Evolutionary conservation across 2,329 filamentous ascomycete species (phyloP).

Genomic region (Aspergillus phoenicis): DNA sequence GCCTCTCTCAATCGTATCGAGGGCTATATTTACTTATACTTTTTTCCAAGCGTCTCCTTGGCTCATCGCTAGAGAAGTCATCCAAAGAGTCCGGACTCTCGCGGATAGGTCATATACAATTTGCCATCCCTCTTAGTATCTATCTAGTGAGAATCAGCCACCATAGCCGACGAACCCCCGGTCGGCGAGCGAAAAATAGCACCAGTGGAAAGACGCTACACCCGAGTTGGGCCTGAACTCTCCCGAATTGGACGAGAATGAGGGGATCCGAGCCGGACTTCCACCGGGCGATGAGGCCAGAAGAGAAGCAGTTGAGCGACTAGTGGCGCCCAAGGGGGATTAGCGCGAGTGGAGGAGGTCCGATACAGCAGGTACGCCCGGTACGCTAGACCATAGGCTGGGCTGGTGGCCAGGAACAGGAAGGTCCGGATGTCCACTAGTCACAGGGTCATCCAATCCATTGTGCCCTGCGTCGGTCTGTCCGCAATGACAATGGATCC

Average conservation of each 20-base stretch:
- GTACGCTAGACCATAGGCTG: background rate
- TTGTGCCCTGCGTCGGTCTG: background rate
- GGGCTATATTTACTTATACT: background rate
- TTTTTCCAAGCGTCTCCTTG: no score
- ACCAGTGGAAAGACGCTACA: background rate
- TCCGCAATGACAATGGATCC: background rate
- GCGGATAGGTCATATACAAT: background rate
- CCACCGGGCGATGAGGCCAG: constrained; percentile 2
- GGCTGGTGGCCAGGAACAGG: background rate
- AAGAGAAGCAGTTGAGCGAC: background rate
- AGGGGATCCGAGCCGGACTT: constrained; percentile 11
- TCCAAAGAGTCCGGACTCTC: background rate
- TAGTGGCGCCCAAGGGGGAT: background rate
- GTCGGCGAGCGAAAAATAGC: background rate
- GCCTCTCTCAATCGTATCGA: background rate
- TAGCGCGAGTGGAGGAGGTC: background rate
- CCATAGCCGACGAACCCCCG: background rate
- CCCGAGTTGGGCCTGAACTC: background rate
- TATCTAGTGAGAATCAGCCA: background rate
- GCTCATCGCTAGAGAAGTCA: no score
- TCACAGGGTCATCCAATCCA: constrained; percentile 1
- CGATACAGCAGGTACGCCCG: constrained; percentile 6
- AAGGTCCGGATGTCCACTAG: background rate
- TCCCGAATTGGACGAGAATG: background rate
- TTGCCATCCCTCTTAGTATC: background rate